These are phyloP conservation scores for Rhododendron williamsianum DNA, from an alignment of 148 eudicot genomes.

Conservation along the genomic window DNA sequence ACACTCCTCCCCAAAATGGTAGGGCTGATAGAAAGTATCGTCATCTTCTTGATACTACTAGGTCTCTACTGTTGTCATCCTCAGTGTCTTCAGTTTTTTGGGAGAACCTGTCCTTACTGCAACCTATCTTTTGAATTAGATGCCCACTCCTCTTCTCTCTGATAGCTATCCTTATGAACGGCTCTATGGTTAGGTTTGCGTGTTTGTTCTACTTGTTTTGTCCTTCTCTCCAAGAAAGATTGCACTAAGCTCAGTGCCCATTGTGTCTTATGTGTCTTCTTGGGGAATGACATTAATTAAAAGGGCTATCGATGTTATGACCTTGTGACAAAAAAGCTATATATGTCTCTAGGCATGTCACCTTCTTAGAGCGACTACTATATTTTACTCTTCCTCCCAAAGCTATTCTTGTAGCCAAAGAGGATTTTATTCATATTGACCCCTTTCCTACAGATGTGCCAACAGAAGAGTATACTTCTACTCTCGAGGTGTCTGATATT, in stretches of 20 bases:
- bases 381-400: not conserved
- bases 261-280: not conserved
- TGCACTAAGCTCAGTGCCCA: not conserved
- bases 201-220: too few relatives aligned
- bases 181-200: too few relatives aligned
- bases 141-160: not conserved
- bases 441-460: not conserved
- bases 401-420: too few relatives aligned
- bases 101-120: not conserved
- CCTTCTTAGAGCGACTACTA: not conserved
- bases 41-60: not conserved
- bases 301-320: not conserved
- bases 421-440: too few relatives aligned
- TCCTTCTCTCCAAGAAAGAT: not conserved
- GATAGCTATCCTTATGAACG: not conserved
- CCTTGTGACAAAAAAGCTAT: not conserved
- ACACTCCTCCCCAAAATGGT: not conserved
- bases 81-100: too few relatives aligned
- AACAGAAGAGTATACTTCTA: not conserved
- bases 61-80: not conserved
- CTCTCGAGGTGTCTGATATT: too few relatives aligned
- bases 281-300: not conserved
- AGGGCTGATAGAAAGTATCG: not conserved
- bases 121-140: not conserved
- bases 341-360: not conserved